These are phyloP conservation scores for Fusarium fracticaudum DNA, from an alignment of 2,329 filamentous ascomycete genomes.

Conservation along the genomic window DNA sequence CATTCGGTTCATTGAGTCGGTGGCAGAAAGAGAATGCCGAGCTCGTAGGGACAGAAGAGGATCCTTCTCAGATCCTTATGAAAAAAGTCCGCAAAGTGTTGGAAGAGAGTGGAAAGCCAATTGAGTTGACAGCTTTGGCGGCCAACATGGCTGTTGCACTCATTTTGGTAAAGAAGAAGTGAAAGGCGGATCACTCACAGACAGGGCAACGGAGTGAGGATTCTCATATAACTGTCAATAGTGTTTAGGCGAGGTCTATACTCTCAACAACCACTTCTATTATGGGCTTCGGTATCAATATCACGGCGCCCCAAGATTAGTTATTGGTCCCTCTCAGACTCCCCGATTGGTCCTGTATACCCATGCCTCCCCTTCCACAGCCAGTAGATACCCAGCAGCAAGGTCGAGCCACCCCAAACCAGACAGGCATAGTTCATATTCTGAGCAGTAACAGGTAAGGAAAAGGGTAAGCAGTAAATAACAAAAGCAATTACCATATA, in stretches of 20 bases:
- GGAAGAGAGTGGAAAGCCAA: neutral
- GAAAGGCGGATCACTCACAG: fast-evolving
- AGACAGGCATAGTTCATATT: neutral
- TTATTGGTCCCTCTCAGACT: too few species aligned
- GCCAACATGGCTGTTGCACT: neutral
- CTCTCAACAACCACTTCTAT: too few species aligned
- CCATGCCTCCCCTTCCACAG: neutral
- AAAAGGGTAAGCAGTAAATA: neutral
- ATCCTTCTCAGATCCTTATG: neutral
- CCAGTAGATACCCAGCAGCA: neutral
- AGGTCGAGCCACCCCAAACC: neutral
- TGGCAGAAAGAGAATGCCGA: constrained; percentile 6
- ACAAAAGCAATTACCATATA: neutral
- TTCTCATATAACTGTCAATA: fast-evolving
- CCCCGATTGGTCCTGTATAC: neutral
- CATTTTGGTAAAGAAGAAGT: neutral
- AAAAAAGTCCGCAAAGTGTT: neutral
- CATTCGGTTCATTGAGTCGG: neutral
- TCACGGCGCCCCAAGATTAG: fast-evolving
- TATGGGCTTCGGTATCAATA: fast-evolving
- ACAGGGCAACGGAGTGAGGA: fast-evolving
- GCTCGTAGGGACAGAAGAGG: neutral
- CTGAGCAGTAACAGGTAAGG: neutral
- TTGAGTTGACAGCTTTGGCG: neutral
- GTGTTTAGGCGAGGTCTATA: fast-evolving